These are phyloP conservation scores for Aspergillus bombycis DNA, from an alignment of 2,329 filamentous ascomycete genomes.

Conservation along the genomic window DNA sequence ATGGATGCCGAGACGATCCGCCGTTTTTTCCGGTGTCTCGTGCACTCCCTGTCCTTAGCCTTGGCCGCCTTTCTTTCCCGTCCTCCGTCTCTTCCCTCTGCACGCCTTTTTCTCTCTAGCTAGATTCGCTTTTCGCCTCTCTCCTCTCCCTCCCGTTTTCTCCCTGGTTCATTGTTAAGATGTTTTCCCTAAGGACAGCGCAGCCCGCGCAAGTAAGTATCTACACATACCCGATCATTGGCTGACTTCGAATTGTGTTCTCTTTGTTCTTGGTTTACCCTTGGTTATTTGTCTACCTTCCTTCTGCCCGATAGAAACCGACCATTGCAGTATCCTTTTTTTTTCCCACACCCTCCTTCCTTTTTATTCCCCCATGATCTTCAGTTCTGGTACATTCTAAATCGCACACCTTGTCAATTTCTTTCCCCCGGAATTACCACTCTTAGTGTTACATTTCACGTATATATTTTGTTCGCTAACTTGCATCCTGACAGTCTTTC, in stretches of 20 bases:
- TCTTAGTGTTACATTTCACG: neutral
- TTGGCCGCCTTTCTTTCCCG: constrained; percentile 12
- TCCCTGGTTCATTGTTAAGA: constrained; percentile 30
- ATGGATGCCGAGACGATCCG: constrained; percentile 40
- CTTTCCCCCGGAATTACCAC: neutral
- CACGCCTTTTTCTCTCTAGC: constrained; percentile 8
- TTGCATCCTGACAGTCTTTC: constrained; percentile 52
- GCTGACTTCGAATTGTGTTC: neutral
- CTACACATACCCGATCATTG: neutral
- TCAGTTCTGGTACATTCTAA: neutral
- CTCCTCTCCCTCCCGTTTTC: constrained; percentile 15
- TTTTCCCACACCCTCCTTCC: neutral
- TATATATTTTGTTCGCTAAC: neutral
- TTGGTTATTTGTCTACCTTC: constrained; percentile 48
- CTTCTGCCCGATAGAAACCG: constrained; percentile 37
- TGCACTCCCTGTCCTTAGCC: constrained; percentile 9
- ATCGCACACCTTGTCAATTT: neutral
- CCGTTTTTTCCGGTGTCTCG: constrained; percentile 36
- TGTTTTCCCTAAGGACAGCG: constrained; percentile 46
- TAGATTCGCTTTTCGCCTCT: constrained; percentile 13
- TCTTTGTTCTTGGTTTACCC: constrained; percentile 8
- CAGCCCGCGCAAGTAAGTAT: constrained; percentile 45
- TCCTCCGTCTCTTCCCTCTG: constrained; percentile 10
- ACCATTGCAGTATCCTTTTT: constrained; percentile 44
- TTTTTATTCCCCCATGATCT: neutral